Evolutionary conservation across 306 rosid species (phyloP).

Genomic region (Pyrus betulifolia): DNA sequence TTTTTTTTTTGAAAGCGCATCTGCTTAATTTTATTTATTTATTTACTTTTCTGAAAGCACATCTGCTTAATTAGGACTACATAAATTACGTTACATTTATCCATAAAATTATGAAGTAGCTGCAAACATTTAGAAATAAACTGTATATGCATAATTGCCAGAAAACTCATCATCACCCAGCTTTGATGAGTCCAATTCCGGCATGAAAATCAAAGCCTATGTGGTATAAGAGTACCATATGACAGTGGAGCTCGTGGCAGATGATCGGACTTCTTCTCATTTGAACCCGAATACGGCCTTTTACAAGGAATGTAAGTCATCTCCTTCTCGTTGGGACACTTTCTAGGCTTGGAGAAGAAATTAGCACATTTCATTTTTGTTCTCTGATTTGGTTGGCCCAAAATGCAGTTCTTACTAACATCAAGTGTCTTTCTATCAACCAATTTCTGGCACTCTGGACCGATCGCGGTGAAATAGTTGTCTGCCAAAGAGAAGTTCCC

Average conservation of each 20-base stretch:
- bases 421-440: slow-evolving; percentile 31
- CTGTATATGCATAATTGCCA: background rate
- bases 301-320: slow-evolving; percentile 38
- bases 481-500: slow-evolving; percentile 22
- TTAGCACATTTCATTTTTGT: slow-evolving; percentile 13
- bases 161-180: background rate
- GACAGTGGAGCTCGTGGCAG: background rate
- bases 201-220: background rate
- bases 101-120: background rate
- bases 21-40: too few species aligned
- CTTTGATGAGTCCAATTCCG: background rate
- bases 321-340: slow-evolving; percentile 18
- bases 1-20: too few species aligned
- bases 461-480: slow-evolving; percentile 56
- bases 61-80: background rate
- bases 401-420: slow-evolving; percentile 50
- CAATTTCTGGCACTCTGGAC: slow-evolving; percentile 49
- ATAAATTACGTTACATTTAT: background rate
- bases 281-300: background rate
- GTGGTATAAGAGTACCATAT: background rate
- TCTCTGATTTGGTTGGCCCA: slow-evolving; percentile 39
- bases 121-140: background rate
- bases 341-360: slow-evolving; percentile 14
- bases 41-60: too few species aligned
- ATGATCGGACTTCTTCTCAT: background rate